Base-by-base conservation (phyloP, 305 asterid genomes). In the Fraxinus xanthoxyloides region DNA sequence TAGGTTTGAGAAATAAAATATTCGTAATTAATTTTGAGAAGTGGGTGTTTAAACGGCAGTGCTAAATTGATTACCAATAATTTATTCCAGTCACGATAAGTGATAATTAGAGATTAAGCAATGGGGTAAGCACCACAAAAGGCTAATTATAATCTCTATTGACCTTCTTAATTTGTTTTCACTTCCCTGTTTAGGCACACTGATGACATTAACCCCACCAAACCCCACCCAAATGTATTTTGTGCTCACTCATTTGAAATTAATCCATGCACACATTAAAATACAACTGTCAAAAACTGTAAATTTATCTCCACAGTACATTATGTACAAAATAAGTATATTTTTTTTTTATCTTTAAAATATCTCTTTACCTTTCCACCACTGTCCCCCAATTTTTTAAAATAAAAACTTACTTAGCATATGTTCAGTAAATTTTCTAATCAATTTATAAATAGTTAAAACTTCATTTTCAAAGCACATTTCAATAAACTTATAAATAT, bases 41-140 rank as follows among this genome's bases (percentile, higher is more conserved):
- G 30, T 23, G 69, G 13, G 28, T 7, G 3, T 59, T 51, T 19
- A 63, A 23, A 30, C 19, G 75, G 36, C 77, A 28, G 70, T 83
- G 23, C 72, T 15, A 31, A 76, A 54, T 23, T 61, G 72, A 61
- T 72, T 26, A 59, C 24, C 82, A 80, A 77, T 77, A 80, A 40
- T 72, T 73, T 54, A 70, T 7, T 78, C 77, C 75, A 43, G 84
- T 81, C 84, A 77, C 9, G 84, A 54, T 81, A 72, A 84, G 84
- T 84, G 82, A 84, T 77, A 77, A 80, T 84, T 84, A 84, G 43
- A 77, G 79, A 80, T 80, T 61, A 84, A 80, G 74, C 72, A 56
- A 80, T 77, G 38, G 46, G 77, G 76, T 9, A 28, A 35, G 77
- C 69, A 54, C 51, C n/a, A 19, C 3, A 19, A 0, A 75, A 36